Evolutionary conservation across 768 basidiomycete species (phyloP), one percentile per base, ranked within the genome.

Genomic region (Mycena chlorophos): DNA sequence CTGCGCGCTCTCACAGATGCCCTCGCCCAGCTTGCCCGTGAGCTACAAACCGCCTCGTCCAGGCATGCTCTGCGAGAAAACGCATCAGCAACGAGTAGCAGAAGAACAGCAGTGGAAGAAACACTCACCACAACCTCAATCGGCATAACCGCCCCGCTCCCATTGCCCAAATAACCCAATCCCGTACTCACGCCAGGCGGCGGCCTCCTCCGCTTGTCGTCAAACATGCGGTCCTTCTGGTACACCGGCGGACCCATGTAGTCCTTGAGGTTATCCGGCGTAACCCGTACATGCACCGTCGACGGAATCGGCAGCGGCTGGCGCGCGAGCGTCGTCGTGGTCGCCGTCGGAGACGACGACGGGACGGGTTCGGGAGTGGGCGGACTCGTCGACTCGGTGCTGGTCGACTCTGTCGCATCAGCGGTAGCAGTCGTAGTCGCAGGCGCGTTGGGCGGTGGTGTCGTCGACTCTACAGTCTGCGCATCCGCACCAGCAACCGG

Each of bases 1-100:
- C 69, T 97, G 93, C 1, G 95, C 94, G 59, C 89, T 91, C 73
- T 98, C 97, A 30, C 92, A 83, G 69, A 99, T 98, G 57, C 98
- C 97, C 64, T 99, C 97, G 39, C 96, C 96, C 3, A 99, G 87
- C 73, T 98, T 98, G 94, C 97, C 97, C 0, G 97, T 98, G 2
- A 99, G 77, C 16, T 79, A 80, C 31, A 99, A 34, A 17, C 31
- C 31, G 13, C 96, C 96, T 69, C 96, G 96, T 2, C 97, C 97
- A 23, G 95, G 95, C 94, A 97, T 98, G 49, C 86, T 86, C 93
- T 94, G 68, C n/a, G n/a, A 49, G 16, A 51, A 19, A 25, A 50
- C 51, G 42, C 55, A 49, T 45, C 30, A 55, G 30, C 28, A 55
- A 38, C 29, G 49, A 26, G 25, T 25, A 17, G 23, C 20, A 30